These are phyloP conservation scores for Rhodotorula sp. DNA, from an alignment of 1,284 basidiomycete species.

Conservation along the genomic window DNA sequence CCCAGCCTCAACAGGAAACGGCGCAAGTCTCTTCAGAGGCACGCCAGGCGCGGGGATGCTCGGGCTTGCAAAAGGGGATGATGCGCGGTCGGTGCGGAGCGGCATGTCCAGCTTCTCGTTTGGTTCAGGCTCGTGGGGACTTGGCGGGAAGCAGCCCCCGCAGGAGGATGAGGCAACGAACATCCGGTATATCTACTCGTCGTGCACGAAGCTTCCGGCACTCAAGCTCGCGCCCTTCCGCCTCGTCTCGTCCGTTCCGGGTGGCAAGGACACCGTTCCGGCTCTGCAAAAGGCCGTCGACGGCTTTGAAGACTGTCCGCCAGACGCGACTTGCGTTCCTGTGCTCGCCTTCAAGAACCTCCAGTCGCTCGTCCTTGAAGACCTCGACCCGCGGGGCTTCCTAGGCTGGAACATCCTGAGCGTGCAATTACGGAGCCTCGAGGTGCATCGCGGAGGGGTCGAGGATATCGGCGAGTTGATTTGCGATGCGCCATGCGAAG, in stretches of 20 bases:
- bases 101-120: conserved; percentile 72
- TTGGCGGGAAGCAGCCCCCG: conserved; percentile 54
- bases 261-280: not conserved
- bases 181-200: conserved; percentile 79
- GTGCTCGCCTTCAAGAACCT: conserved; percentile 80
- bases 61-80: conserved; percentile 50
- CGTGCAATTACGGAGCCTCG: conserved; percentile 68
- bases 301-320: conserved; percentile 68
- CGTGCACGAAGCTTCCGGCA: conserved; percentile 81
- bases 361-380: conserved; percentile 67
- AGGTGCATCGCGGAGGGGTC: conserved; percentile 71
- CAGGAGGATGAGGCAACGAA: conserved; percentile 60
- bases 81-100: conserved; percentile 50
- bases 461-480: conserved; percentile 80
- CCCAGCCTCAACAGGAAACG: conserved; percentile 43
- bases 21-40: conserved; percentile 57
- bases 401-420: conserved; percentile 79
- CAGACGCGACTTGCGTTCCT: conserved; percentile 72
- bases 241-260: conserved; percentile 51
- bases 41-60: conserved; percentile 56
- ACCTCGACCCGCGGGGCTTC: conserved; percentile 78
- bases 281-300: conserved; percentile 54
- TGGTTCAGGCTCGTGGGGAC: conserved; percentile 66
- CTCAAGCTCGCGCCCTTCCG: conserved; percentile 51
- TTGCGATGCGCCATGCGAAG: conserved; percentile 70